phyloP scores from a whole-genome alignment of 139 green algal genomes.

The Gonium pectorale region DNA sequence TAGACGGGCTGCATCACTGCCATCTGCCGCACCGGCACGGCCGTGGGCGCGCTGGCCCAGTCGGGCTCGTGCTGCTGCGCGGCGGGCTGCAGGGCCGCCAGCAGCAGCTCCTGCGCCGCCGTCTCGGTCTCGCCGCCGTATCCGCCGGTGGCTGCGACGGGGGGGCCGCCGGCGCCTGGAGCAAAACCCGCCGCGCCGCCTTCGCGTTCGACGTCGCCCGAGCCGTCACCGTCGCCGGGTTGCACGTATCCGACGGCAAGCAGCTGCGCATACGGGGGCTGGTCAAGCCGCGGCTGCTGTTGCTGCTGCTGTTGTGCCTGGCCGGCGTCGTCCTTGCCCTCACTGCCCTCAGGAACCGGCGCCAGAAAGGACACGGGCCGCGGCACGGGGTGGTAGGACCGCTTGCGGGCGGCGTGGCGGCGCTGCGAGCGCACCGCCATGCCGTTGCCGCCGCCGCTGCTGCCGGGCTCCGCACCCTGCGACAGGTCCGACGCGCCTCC shows the following conservation, averaged over 20 bases:
- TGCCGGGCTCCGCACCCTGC: neutral
- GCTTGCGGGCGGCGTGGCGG: neutral
- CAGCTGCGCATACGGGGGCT: neutral
- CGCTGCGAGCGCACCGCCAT: neutral
- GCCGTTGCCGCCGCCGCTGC: neutral
- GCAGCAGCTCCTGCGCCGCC: neutral
- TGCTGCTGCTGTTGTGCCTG: neutral
- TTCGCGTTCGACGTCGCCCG: neutral
- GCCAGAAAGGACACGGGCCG: neutral
- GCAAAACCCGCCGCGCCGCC: too few relatives aligned
- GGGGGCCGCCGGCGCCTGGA: neutral
- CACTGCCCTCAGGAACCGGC: constrained; percentile 1
- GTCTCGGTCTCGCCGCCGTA: neutral
- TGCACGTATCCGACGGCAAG: too few relatives aligned
- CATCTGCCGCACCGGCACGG: neutral
- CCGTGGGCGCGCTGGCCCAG: neutral
- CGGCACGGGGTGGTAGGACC: neutral
- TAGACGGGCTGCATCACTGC: neutral
- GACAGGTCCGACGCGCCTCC: too few relatives aligned
- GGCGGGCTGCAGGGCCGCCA: neutral
- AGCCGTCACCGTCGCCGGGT: neutral
- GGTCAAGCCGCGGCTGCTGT: constrained; percentile 3
- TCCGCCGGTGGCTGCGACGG: neutral
- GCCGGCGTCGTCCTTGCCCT: neutral
- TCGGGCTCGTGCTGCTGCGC: neutral